Conservation (phyloP, 257 asterid species). For the Linaria vulgaris region DNA sequence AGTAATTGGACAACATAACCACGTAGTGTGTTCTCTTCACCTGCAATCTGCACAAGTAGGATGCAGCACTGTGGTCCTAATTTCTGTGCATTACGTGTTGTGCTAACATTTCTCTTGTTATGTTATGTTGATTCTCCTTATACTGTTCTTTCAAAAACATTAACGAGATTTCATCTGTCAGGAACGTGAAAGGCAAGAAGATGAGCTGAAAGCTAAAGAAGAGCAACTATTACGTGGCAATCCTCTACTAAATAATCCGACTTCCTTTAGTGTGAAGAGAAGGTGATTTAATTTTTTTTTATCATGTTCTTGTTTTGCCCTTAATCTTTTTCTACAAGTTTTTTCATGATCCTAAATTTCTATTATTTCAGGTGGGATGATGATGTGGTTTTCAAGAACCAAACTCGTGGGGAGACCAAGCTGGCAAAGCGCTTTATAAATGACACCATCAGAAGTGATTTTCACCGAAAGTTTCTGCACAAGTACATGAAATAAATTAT, state of each 20-base stretch:
- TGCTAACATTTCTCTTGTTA: not conserved
- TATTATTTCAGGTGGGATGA: constrained; percentile 74
- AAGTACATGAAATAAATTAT: constrained; percentile 57
- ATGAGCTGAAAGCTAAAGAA: constrained; percentile 80
- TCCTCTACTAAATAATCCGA: constrained; percentile 68
- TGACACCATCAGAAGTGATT: constrained; percentile 87
- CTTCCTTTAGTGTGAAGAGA: constrained; percentile 76
- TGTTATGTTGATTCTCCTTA: no score
- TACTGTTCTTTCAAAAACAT: no score
- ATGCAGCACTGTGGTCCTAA: not conserved
- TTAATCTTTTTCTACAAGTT: not conserved
- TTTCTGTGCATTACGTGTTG: not conserved
- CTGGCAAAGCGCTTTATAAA: constrained; percentile 75
- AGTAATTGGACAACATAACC: no score
- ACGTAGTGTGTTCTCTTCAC: not conserved
- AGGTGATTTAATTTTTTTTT: constrained; percentile 35
- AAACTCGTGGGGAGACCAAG: constrained; percentile 80
- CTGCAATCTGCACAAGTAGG: no score
- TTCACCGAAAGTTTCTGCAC: constrained; percentile 68
- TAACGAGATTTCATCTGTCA: not conserved
- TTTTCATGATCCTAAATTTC: not conserved
- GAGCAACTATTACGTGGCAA: constrained; percentile 76
- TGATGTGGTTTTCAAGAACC: constrained; percentile 97
- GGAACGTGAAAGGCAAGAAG: constrained; percentile 69
- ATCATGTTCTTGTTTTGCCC: not conserved